Evolutionary conservation across 371 early-diverging fungal species (phyloP).

Genomic region (Neoconidiobolus thromboides): DNA sequence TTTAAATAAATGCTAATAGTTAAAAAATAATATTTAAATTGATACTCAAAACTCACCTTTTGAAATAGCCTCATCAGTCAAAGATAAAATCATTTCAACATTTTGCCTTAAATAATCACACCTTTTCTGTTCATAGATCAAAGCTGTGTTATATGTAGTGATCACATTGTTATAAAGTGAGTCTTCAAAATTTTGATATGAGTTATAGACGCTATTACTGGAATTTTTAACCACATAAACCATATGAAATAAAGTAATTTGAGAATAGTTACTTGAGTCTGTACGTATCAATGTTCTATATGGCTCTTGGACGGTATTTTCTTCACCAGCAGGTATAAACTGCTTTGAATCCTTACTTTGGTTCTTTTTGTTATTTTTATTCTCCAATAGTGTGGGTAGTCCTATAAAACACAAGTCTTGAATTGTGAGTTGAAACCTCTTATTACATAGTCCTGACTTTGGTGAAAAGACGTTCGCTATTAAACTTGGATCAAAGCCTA

Average conservation of each 20-base stretch:
- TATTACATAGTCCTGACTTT: background rate
- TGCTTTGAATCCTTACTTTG: no score
- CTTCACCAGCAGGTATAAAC: no score
- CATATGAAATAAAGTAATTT: slow-evolving; percentile 64
- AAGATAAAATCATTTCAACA: slow-evolving; percentile 42
- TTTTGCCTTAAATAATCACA: slow-evolving; percentile 62
- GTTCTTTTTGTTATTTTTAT: no score
- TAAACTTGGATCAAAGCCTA: background rate
- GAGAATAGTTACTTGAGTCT: slow-evolving; percentile 1
- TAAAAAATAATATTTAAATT: no score
- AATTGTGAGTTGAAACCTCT: background rate
- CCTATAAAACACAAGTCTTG: background rate
- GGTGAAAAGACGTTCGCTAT: slow-evolving; percentile 3
- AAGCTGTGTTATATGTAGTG: slow-evolving; percentile 32
- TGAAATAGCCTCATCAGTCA: slow-evolving; percentile 28
- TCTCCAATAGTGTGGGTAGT: background rate
- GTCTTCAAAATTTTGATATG: background rate
- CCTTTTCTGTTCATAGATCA: slow-evolving; percentile 62
- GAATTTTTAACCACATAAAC: slow-evolving; percentile 32
- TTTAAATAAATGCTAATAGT: slow-evolving; percentile 11
- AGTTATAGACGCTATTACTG: background rate
- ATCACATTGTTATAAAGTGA: background rate
- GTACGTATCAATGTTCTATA: no score
- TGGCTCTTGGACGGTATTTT: no score
- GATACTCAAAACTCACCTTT: no score